These are phyloP conservation scores for Cercospora sp. DNA, from an alignment of 2,329 filamentous ascomycete genomes.

Conservation along the genomic window DNA sequence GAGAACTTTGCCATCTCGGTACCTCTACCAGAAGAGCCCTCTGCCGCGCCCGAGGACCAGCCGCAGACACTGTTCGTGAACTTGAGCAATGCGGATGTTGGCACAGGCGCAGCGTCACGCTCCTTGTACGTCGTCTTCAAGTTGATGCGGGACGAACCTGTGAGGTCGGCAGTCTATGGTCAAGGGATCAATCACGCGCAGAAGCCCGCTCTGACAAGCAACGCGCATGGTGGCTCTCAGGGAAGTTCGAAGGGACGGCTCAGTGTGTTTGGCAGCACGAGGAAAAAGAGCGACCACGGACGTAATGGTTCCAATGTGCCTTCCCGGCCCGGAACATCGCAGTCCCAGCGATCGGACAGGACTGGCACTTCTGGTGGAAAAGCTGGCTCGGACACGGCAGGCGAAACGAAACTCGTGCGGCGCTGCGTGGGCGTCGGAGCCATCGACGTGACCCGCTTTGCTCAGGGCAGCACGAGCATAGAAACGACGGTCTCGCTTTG, in stretches of 20 bases:
- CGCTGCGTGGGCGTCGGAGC: conserved; percentile 76
- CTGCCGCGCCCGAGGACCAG: conserved; percentile 64
- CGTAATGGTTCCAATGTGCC: conserved; percentile 23
- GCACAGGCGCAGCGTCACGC: conserved; percentile 63
- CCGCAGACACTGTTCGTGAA: conserved; percentile 88
- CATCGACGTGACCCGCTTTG: conserved; percentile 64
- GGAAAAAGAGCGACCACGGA: conserved; percentile 38
- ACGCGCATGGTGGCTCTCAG: conserved; percentile 25
- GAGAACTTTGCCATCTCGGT: conserved; percentile 82
- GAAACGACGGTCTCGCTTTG: conserved; percentile 64
- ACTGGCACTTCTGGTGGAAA: conserved; percentile 24
- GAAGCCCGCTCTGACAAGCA: conserved; percentile 24
- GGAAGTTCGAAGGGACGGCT: conserved; percentile 45
- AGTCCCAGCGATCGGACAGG: conserved; percentile 30
- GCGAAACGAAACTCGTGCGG: conserved; percentile 57
- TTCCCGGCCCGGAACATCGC: conserved; percentile 31
- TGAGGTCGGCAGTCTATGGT: conserved; percentile 30
- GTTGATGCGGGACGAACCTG: conserved; percentile 63
- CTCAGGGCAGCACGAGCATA: conserved; percentile 30
- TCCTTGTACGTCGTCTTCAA: conserved; percentile 81
- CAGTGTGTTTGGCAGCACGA: conserved; percentile 68
- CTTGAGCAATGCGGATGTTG: conserved; percentile 72
- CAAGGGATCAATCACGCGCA: conserved; percentile 26
- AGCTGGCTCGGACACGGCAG: conserved; percentile 17
- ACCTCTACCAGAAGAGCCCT: conserved; percentile 70